Conservation (phyloP, 441 rosid genomes). For the Kokia cookei region DNA sequence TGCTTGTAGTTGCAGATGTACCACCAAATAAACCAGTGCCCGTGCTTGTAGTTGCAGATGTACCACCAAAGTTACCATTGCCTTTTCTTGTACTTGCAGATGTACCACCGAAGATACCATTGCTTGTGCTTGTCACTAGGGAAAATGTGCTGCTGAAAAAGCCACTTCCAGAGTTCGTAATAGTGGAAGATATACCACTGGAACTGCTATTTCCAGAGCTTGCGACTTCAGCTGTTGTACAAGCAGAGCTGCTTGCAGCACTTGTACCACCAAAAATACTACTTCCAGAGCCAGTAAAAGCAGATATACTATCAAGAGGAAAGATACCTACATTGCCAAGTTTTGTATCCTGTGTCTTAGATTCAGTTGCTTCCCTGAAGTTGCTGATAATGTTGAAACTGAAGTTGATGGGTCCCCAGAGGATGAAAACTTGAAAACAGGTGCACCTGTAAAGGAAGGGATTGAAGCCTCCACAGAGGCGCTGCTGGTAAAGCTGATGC, state of each 20-base stretch:
- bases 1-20: background rate
- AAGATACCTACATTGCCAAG: constrained; percentile 21
- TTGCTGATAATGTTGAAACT: constrained; percentile 21
- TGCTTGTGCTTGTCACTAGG: background rate
- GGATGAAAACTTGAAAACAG: constrained; percentile 40
- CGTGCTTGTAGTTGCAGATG: background rate
- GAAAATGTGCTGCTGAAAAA: constrained; percentile 10
- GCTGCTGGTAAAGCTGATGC: constrained; percentile 10
- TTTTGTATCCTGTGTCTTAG: constrained; percentile 28
- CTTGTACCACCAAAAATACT: constrained; percentile 21
- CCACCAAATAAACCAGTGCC: background rate
- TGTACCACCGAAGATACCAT: background rate
- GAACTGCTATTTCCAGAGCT: constrained; percentile 23
- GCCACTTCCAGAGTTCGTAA: constrained; percentile 20
- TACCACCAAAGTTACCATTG: constrained; percentile 19
- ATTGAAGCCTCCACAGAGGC: constrained; percentile 13
- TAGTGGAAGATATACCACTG: constrained; percentile 12
- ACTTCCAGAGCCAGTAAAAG: constrained; percentile 24
- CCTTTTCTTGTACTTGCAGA: constrained; percentile 27
- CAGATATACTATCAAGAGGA: constrained; percentile 27
- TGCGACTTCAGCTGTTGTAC: constrained; percentile 25
- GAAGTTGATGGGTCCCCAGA: constrained; percentile 29
- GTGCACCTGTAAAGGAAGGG: constrained; percentile 15
- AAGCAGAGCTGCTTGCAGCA: constrained; percentile 21
- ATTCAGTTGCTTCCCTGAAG: constrained; percentile 28